Conservation (phyloP, 331 rosid species). For the Cucumis variabilis region DNA sequence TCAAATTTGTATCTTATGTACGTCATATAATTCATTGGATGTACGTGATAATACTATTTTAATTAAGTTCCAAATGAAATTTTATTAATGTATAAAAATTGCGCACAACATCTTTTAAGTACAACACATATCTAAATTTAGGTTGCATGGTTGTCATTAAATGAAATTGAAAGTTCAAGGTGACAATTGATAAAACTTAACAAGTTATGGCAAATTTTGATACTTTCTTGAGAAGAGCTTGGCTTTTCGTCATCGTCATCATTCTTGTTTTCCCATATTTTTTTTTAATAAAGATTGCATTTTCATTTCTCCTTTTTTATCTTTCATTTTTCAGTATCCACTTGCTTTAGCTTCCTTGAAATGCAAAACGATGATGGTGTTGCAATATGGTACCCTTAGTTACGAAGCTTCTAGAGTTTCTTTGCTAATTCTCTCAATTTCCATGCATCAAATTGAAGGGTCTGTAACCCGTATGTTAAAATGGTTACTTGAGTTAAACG, state of each 20-base stretch:
- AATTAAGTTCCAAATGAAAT: too few relatives aligned
- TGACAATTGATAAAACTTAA: too few relatives aligned
- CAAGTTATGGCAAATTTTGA: too few relatives aligned
- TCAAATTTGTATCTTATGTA: too few relatives aligned
- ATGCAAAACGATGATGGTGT: neutral
- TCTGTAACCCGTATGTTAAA: neutral
- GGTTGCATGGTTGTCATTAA: neutral
- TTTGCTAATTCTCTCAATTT: neutral
- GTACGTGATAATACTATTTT: neutral
- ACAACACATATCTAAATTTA: neutral
- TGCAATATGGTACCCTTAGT: neutral
- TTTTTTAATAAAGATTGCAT: neutral
- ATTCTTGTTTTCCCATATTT: neutral
- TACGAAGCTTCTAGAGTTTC: neutral
- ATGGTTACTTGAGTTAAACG: neutral
- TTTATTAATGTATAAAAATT: too few relatives aligned
- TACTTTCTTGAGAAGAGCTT: neutral
- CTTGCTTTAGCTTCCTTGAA: neutral
- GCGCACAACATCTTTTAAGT: too few relatives aligned
- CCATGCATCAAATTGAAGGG: conserved; percentile 21
- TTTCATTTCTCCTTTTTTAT: conserved; percentile 8
- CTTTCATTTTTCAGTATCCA: neutral
- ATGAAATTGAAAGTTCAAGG: neutral
- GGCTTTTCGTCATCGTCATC: too few relatives aligned
- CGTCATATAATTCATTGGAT: neutral